Conservation (phyloP, 192 early-diverging fungal genomes). For the Gorgonomyces haynaldii region DNA sequence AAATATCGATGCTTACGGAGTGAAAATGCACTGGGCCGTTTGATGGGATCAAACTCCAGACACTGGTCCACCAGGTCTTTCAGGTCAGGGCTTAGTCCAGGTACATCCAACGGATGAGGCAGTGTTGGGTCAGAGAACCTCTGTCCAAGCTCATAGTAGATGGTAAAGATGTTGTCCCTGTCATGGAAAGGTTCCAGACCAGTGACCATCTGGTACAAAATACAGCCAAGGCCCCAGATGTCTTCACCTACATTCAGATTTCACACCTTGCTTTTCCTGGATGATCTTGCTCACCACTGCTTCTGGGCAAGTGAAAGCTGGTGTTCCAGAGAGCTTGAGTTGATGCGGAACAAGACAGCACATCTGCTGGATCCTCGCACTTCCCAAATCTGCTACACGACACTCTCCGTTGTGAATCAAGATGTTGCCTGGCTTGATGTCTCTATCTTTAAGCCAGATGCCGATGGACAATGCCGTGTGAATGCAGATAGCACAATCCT, state of each 20-base stretch:
- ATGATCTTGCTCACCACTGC: not conserved
- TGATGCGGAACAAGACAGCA: constrained; percentile 14
- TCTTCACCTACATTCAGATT: constrained; percentile 12
- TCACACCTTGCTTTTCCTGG: not conserved
- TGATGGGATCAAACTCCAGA: not conserved
- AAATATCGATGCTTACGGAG: no score
- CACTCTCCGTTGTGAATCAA: constrained; percentile 9
- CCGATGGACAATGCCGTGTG: constrained; percentile 7
- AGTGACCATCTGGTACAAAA: constrained; percentile 17
- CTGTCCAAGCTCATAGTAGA: constrained; percentile 11
- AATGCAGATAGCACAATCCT: constrained; percentile 2
- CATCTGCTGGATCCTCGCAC: not conserved
- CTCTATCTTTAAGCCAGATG: not conserved
- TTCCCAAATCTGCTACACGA: constrained; percentile 10
- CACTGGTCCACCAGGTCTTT: not conserved
- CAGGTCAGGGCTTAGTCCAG: not conserved
- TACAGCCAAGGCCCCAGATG: constrained; percentile 19
- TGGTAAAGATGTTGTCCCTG: constrained; percentile 13
- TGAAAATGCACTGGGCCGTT: not conserved
- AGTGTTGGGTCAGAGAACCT: not conserved
- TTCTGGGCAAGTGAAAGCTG: constrained; percentile 14
- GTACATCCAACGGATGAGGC: not conserved
- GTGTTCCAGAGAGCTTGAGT: constrained; percentile 10
- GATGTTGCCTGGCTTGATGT: constrained; percentile 12
- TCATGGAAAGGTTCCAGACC: constrained; percentile 12